Conservation (phyloP, 257 asterid species). For the Solanum appendiculatum region DNA sequence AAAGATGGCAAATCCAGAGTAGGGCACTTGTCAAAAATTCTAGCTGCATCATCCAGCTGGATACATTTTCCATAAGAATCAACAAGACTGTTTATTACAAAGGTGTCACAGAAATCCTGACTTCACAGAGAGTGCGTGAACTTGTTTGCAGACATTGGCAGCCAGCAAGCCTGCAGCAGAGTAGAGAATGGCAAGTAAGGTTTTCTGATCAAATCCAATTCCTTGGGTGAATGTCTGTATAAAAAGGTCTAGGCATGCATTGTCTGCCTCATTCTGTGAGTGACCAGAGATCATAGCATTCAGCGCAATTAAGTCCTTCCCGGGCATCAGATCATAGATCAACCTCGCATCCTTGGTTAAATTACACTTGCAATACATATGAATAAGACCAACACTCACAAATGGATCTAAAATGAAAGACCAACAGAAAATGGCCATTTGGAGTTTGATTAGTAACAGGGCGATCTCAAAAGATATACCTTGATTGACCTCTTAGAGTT, state of each 20-base stretch:
- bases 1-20: not conserved
- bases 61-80: not conserved
- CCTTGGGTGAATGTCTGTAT: not conserved
- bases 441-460: not conserved
- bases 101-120: not conserved
- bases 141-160: not conserved
- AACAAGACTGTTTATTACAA: not conserved
- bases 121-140: not conserved
- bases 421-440: too few species aligned
- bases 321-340: not conserved
- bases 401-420: not conserved
- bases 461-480: slow-evolving; percentile 25
- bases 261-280: not conserved
- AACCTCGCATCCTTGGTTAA: not conserved
- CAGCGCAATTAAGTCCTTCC: not conserved
- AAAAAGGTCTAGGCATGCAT: not conserved
- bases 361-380: not conserved
- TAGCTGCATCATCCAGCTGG: not conserved
- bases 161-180: not conserved
- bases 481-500: slow-evolving; percentile 93
- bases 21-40: not conserved
- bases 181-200: not conserved
- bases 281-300: not conserved
- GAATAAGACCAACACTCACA: not conserved
- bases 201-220: not conserved